These are phyloP conservation scores for Marasmius fiardii DNA, from an alignment of 1,284 basidiomycete genomes.

Conservation along the genomic window DNA sequence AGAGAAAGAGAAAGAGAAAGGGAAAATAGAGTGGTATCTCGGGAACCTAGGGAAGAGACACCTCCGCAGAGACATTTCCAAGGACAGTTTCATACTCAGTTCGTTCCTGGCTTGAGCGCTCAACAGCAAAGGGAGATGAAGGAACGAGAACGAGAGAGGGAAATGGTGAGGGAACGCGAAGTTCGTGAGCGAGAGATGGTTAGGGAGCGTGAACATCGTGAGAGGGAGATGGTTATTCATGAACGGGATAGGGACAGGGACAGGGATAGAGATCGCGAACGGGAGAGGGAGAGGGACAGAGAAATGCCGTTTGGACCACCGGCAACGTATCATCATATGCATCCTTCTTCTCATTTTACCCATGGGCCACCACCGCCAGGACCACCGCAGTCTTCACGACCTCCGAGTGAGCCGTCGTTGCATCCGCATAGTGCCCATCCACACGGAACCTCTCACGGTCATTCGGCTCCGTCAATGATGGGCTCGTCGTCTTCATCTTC, in stretches of 20 bases:
- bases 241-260: not conserved
- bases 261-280: not conserved
- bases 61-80: constrained; percentile 28
- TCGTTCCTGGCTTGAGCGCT: constrained; percentile 18
- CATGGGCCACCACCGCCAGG: not conserved
- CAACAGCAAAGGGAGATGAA: constrained; percentile 1
- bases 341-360: not conserved
- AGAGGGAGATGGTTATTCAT: not conserved
- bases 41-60: constrained; percentile 7
- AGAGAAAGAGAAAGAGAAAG: constrained; percentile 3
- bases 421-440: not conserved
- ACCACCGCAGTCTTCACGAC: not conserved
- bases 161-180: not conserved
- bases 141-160: constrained; percentile 3
- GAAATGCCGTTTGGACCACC: not conserved
- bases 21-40: not conserved
- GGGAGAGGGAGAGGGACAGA: not conserved
- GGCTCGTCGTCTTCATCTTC: not conserved
- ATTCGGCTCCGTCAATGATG: not conserved
- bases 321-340: not conserved
- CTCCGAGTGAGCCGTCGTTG: not conserved
- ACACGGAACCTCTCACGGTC: not conserved
- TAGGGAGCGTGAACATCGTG: not conserved
- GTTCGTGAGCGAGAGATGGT: not conserved
- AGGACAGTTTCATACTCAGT: constrained; percentile 28